Percentiles rank a stretch among this genome's conserved stretches.
Evolutionary conservation across 306 rosid genomes (phyloP).

Genomic region (Myrica gale): DNA sequence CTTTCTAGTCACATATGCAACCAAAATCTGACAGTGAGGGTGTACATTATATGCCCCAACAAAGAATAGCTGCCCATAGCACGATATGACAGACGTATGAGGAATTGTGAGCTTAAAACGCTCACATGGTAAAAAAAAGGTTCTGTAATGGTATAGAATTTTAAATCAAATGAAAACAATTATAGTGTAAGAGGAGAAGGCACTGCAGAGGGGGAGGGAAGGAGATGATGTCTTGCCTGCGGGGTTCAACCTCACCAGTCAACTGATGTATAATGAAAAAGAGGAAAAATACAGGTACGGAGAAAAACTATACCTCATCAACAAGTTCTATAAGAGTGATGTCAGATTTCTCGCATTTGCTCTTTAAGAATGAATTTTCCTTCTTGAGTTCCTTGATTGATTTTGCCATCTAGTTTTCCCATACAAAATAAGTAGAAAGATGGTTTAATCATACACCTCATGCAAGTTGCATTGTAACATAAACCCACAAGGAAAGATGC

Average conservation of each 20-base stretch:
- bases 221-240: not conserved
- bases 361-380: slow-evolving; percentile 89
- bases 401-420: slow-evolving; percentile 71
- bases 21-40: not conserved
- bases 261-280: slow-evolving; percentile 16
- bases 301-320: slow-evolving; percentile 66
- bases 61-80: not conserved
- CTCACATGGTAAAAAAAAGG: not conserved
- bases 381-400: slow-evolving; percentile 92
- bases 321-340: slow-evolving; percentile 75
- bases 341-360: slow-evolving; percentile 85
- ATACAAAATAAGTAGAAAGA: slow-evolving; percentile 27
- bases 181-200: not conserved
- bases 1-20: not conserved
- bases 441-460: slow-evolving; percentile 18
- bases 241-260: not conserved
- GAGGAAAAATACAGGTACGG: not conserved
- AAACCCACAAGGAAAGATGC: slow-evolving; percentile 25
- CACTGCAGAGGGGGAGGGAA: not conserved
- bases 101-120: not conserved
- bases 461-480: not conserved
- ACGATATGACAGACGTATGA: not conserved
- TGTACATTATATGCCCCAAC: not conserved
- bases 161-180: not conserved
- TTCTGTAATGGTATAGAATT: not conserved